These are phyloP conservation scores for Neofusicoccum parvum DNA, from an alignment of 2,329 filamentous ascomycete genomes.

Conservation along the genomic window DNA sequence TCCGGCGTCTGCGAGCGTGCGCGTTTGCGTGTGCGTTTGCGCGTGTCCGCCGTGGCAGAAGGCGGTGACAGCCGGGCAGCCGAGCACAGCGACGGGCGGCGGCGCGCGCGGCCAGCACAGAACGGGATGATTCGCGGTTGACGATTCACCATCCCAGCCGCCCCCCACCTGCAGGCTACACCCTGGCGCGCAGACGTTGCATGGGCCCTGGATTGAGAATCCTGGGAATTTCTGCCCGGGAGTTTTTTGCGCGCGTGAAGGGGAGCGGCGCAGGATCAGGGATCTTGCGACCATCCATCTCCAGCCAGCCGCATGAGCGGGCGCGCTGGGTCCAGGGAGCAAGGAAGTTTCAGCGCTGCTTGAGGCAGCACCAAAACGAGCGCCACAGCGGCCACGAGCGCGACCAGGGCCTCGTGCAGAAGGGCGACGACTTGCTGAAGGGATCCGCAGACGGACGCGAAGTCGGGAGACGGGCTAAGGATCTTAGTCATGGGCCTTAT, in stretches of 20 bases:
- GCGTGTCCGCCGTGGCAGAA: slow-evolving; percentile 13
- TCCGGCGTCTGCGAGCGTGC: not conserved
- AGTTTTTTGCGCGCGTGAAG: slow-evolving; percentile 4
- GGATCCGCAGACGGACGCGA: slow-evolving; percentile 16
- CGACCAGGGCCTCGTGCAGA: slow-evolving; percentile 10
- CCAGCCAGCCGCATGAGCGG: not conserved
- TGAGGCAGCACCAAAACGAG: not conserved
- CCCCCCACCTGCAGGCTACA: not conserved
- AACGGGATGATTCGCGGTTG: slow-evolving; percentile 14
- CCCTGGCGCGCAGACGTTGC: not conserved
- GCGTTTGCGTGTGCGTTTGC: not conserved
- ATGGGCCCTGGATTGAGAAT: not conserved
- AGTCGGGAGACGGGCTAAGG: slow-evolving; percentile 15
- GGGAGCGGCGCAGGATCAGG: not conserved
- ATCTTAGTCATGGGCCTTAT: slow-evolving; percentile 22
- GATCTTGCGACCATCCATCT: not conserved
- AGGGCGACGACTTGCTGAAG: slow-evolving; percentile 2
- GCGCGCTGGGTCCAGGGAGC: not conserved
- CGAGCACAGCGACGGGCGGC: not conserved
- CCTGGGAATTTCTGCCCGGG: slow-evolving; percentile 10
- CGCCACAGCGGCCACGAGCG: slow-evolving; percentile 15
- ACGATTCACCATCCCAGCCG: slow-evolving; percentile 16
- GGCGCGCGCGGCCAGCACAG: not conserved
- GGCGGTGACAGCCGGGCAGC: slow-evolving; percentile 13
- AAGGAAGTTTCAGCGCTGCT: not conserved